Percentiles rank a stretch among this genome's conserved stretches.
Conservation (phyloP, 345 rosid species). For the Moricandia moricandioides region DNA sequence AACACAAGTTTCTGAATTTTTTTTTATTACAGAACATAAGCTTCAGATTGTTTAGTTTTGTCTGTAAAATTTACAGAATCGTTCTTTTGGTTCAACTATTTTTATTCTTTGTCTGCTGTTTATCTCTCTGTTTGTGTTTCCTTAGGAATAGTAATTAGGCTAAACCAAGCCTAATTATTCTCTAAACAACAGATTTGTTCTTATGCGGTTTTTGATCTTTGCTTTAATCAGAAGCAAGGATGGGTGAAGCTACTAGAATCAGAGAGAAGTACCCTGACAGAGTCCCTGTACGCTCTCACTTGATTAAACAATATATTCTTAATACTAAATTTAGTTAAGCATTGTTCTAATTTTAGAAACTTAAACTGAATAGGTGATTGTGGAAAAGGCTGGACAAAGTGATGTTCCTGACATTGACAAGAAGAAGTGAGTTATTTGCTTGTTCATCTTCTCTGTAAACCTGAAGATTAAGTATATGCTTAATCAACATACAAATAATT, state of each 20-base stretch:
- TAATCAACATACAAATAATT: neutral
- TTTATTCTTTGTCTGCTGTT: neutral
- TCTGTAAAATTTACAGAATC: neutral
- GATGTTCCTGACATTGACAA: constrained; percentile 96
- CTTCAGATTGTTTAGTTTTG: neutral
- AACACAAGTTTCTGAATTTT: neutral
- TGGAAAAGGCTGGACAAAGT: constrained; percentile 83
- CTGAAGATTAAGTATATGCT: neutral
- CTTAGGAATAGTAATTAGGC: too few species aligned
- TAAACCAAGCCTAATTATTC: neutral
- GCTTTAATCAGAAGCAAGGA: constrained; percentile 66
- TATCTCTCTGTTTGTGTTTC: constrained; percentile 3
- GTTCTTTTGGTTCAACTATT: neutral
- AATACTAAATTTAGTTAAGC: neutral
- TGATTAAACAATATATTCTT: neutral
- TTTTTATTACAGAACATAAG: neutral
- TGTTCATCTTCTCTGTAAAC: neutral
- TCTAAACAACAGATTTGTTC: neutral
- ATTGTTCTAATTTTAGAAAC: constrained; percentile 21
- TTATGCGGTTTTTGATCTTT: neutral
- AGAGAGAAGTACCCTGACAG: constrained; percentile 91
- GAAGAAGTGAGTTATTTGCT: constrained; percentile 66
- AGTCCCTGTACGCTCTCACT: constrained; percentile 58
- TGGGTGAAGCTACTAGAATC: constrained; percentile 75
- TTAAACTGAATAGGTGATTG: constrained; percentile 59